A percentile compares a stretch with the other conserved stretches of the same genome.
Evolutionary conservation across 805 yeast species (phyloP).

Genomic region (Candida easanensis): DNA sequence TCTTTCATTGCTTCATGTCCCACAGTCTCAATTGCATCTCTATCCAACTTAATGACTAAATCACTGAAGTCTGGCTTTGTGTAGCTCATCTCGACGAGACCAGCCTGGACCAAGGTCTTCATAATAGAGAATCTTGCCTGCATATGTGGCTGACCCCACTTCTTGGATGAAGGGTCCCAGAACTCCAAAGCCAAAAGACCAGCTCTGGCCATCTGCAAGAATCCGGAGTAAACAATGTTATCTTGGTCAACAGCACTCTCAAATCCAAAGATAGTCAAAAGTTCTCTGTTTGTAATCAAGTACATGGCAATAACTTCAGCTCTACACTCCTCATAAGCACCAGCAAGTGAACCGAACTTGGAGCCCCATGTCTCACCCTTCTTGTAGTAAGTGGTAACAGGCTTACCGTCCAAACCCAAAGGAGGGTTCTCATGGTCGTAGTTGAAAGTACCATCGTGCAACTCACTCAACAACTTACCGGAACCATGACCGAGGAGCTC

Average conservation of each 20-base stretch:
- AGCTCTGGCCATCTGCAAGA: conserved; percentile 82
- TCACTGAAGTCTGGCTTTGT: conserved; percentile 49
- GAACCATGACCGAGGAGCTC: conserved; percentile 91
- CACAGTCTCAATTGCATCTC: conserved; percentile 56
- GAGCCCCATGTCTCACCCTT: conserved; percentile 92
- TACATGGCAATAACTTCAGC: conserved; percentile 89
- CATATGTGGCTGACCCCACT: conserved; percentile 96
- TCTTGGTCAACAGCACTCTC: conserved; percentile 54
- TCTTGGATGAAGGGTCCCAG: conserved; percentile 78
- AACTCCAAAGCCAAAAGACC: conserved; percentile 80
- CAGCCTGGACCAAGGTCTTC: conserved; percentile 67
- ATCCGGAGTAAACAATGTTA: conserved; percentile 63
- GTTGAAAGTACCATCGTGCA: conserved; percentile 62
- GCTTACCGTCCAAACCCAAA: conserved; percentile 54
- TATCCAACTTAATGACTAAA: conserved; percentile 56
- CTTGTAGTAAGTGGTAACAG: conserved; percentile 66
- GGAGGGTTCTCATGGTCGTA: conserved; percentile 68
- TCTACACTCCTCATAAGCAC: conserved; percentile 89
- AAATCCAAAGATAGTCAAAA: conserved; percentile 74
- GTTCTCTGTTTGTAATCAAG: conserved; percentile 63
- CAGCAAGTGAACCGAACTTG: conserved; percentile 75
- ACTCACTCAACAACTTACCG: conserved; percentile 70
- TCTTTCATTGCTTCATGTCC: conserved; percentile 76
- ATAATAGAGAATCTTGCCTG: conserved; percentile 87
- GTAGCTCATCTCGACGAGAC: conserved; percentile 53